phyloP scores from a whole-genome alignment of 2,329 filamentous ascomycete genomes.

The Aspergillus sp. region DNA sequence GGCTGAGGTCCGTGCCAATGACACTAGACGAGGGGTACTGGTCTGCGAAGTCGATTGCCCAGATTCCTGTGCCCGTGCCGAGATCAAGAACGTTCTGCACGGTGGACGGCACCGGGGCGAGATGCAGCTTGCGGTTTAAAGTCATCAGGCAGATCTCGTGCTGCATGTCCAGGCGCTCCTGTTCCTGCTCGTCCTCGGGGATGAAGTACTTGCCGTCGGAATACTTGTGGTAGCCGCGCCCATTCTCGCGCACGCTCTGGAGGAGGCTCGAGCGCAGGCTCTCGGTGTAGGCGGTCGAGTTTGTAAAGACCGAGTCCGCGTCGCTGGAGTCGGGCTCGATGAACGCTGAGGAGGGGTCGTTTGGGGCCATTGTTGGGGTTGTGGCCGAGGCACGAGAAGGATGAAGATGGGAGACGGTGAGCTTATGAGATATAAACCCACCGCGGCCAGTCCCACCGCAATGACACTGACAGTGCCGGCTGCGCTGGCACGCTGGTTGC shows the following conservation, averaged over 20 bases:
- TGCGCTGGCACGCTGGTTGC: too few relatives aligned
- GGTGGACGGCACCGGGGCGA: conserved; percentile 19
- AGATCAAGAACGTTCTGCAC: conserved; percentile 39
- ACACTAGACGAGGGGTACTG: conserved; percentile 42
- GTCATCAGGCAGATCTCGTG: conserved; percentile 16
- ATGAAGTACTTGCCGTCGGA: conserved; percentile 25
- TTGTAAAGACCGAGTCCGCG: background rate
- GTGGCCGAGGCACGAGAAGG: too few relatives aligned
- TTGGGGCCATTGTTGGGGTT: too few relatives aligned
- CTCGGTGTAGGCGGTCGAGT: conserved; percentile 15
- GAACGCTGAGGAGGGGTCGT: background rate
- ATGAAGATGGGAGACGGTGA: too few relatives aligned
- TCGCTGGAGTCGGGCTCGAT: conserved; percentile 3
- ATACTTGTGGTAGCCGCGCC: conserved; percentile 36
- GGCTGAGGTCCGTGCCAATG: conserved; percentile 49
- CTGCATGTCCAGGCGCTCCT: conserved; percentile 31
- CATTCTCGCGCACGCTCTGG: conserved; percentile 40
- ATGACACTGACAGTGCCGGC: too few relatives aligned
- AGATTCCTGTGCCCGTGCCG: conserved; percentile 42
- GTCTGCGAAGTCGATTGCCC: conserved; percentile 31
- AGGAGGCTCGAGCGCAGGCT: conserved; percentile 28
- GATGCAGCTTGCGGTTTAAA: conserved; percentile 24
- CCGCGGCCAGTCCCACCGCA: too few relatives aligned
- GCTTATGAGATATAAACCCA: too few relatives aligned
- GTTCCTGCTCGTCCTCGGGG: conserved; percentile 35